Base-by-base conservation (phyloP, 2,329 filamentous ascomycete genomes). In the Aspergillaceae sp. region DNA sequence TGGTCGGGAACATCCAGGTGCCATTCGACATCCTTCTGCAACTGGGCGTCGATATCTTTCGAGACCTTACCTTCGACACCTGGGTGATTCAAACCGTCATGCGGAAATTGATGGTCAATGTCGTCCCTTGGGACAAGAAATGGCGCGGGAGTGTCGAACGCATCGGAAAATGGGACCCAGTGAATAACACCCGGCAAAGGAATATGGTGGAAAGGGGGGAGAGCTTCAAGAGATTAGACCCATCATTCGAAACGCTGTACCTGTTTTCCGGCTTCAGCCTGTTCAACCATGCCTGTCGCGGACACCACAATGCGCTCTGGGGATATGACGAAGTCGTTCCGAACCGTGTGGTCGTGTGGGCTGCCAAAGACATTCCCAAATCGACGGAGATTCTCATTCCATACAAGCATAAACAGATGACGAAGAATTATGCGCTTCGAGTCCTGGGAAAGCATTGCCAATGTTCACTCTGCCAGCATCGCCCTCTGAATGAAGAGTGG, bases 41-140 rank as follows among this genome's bases (percentile, higher is more conserved):
- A 8, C 54, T 68, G 9, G 65, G 65, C 2, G 61, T 68, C 5
- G 57, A 68, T 37, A 66, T 67, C 10, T 67, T 66, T 51, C 53
- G 59, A 7, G 61, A 67, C 41, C 50, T 66, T 11, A 50, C 54
- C 4, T 68, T 67, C 42, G 65, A 68, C 46, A 67, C 62, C 2
- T 68, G 65, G 64, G 54, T 61, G 6, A 63, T 66, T 43, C 65
- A 68, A 32, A 53, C 51, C 1, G 56, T 63, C 4, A 41, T 67
- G 10, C 49, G 59, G 19, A 68, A 67, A 45, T 46, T 68, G 2
- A 51, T 64, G 1, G 43, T 58, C 27, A 59, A 62, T 40, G 60
- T 50, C 9, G 49, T 67, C 3, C 61, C 63, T 0, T 66, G 61
- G 61, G 57, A 63, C 36, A 9, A 41, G 8, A 34, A 40, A 19